Conservation (phyloP, 495 filamentous ascomycete species). For the Xylaria longipes region DNA sequence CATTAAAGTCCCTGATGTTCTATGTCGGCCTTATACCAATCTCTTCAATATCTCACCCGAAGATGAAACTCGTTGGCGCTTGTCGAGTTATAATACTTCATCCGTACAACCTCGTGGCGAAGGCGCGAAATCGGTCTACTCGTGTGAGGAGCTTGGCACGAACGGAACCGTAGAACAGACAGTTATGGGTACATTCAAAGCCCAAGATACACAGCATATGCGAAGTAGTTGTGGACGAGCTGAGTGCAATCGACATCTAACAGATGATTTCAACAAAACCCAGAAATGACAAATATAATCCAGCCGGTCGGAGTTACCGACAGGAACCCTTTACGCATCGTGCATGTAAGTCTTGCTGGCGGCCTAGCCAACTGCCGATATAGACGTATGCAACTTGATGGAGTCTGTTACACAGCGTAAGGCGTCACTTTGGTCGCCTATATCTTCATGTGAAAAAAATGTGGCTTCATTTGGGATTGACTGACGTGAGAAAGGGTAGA, state of each 20-base stretch:
- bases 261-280: background rate
- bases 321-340: too few species aligned
- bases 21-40: background rate
- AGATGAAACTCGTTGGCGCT: background rate
- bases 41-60: background rate
- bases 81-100: background rate
- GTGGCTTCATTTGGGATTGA: background rate
- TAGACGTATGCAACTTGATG: too few species aligned
- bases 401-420: too few species aligned
- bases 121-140: background rate
- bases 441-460: background rate
- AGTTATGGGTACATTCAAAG: background rate
- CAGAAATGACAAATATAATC: background rate
- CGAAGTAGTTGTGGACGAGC: background rate
- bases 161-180: background rate
- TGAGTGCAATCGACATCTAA: background rate
- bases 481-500: background rate
- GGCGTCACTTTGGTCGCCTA: too few species aligned
- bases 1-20: background rate
- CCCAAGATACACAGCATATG: background rate
- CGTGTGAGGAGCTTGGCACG: background rate
- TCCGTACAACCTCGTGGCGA: background rate
- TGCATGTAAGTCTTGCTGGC: background rate
- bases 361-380: background rate
- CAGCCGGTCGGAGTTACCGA: background rate